Evolutionary conservation across 306 rosid genomes (phyloP).

Genomic region (Castanopsis chinensis): DNA sequence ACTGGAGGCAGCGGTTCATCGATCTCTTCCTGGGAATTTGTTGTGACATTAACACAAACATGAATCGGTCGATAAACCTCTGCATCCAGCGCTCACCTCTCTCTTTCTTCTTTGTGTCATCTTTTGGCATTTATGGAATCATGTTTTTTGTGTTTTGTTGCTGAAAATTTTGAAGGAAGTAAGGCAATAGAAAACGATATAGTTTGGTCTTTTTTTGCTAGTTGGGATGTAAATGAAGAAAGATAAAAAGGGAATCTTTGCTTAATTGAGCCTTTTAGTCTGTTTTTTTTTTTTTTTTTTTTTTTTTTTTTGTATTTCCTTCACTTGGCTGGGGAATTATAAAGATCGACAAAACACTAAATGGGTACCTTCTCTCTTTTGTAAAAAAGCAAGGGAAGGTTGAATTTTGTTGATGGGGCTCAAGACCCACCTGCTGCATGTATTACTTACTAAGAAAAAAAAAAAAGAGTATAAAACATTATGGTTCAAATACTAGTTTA

Average conservation of each 20-base stretch:
- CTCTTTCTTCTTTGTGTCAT: slow-evolving; percentile 18
- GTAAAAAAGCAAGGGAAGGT: too few relatives aligned
- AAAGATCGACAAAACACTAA: not conserved
- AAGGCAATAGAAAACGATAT: not conserved
- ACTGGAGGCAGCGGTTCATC: slow-evolving; percentile 99
- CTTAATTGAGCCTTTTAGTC: not conserved
- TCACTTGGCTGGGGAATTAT: not conserved
- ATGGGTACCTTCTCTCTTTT: too few relatives aligned
- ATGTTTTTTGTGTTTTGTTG: not conserved
- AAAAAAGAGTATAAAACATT: not conserved
- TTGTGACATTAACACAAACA: slow-evolving; percentile 56
- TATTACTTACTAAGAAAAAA: not conserved
- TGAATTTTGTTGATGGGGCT: too few relatives aligned
- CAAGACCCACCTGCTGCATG: not conserved
- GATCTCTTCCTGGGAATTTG: slow-evolving; percentile 88
- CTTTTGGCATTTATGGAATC: not conserved
- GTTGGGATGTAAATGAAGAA: not conserved
- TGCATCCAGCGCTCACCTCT: slow-evolving; percentile 97
- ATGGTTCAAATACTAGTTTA: too few relatives aligned
- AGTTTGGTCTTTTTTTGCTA: not conserved
- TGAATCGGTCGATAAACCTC: slow-evolving; percentile 99
- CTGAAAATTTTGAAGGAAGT: not conserved
- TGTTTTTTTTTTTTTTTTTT: not conserved
- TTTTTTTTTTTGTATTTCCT: not conserved
- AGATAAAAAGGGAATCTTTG: not conserved